A percentile compares a stretch with the other conserved stretches of the same genome.
Conservation (phyloP, 2,329 filamentous ascomycete genomes). For the Didymella lethalis region DNA sequence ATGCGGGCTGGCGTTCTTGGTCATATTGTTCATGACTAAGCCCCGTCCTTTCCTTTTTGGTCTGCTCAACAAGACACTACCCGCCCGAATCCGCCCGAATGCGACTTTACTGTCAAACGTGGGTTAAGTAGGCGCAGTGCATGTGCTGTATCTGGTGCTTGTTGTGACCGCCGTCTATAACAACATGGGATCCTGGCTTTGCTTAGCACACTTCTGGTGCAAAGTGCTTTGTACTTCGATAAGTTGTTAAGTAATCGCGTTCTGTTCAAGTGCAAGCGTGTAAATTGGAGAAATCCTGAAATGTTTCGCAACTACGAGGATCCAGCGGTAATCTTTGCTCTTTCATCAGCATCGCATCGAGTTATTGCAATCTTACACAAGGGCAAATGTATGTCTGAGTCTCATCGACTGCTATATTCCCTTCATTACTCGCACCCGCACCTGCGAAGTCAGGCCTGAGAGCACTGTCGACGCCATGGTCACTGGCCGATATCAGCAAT, state of each 20-base stretch:
- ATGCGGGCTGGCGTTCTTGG: not conserved
- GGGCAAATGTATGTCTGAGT: too few species aligned
- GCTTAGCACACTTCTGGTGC: not conserved
- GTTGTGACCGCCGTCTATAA: not conserved
- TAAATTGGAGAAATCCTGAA: not conserved
- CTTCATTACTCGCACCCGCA: not conserved
- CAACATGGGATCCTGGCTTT: not conserved
- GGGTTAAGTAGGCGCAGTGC: not conserved
- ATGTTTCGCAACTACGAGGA: constrained; percentile 3
- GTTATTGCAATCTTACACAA: too few species aligned
- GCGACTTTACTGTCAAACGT: not conserved
- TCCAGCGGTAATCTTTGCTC: constrained; percentile 7
- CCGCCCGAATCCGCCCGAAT: not conserved
- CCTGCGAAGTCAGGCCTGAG: not conserved
- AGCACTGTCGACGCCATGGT: not conserved
- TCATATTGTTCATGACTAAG: constrained; percentile 13
- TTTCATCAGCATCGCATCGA: not conserved
- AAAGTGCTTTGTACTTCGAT: not conserved
- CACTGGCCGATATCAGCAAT: not conserved
- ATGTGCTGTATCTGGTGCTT: not conserved
- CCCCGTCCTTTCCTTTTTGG: not conserved
- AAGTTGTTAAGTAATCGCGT: not conserved
- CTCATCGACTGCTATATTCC: not conserved
- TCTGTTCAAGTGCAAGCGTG: constrained; percentile 1
- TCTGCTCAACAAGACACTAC: not conserved